Conservation (phyloP, 176 grass and related monocot genomes). For the Chrysopogon serrulatus region DNA sequence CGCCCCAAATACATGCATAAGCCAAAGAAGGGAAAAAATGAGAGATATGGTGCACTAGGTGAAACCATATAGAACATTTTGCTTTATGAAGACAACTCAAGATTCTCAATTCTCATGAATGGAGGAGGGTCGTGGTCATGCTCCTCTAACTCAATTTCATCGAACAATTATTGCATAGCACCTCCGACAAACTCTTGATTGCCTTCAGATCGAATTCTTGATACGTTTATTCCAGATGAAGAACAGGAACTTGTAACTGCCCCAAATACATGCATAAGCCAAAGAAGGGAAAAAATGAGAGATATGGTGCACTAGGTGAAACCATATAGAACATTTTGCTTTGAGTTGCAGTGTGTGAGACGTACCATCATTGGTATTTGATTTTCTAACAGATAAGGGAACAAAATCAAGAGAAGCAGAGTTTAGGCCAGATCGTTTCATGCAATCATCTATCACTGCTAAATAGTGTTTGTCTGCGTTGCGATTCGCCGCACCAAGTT, state of each 20-base stretch:
- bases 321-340: slow-evolving; percentile 4
- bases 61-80: slow-evolving; percentile 5
- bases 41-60: not conserved
- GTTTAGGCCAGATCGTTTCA: slow-evolving; percentile 34
- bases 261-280: not conserved
- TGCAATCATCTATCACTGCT: slow-evolving; percentile 12
- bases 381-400: slow-evolving; percentile 32
- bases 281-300: not conserved
- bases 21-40: not conserved
- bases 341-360: not conserved
- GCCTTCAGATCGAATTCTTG: slow-evolving; percentile 29
- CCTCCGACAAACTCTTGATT: slow-evolving; percentile 29
- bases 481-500: not conserved
- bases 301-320: not conserved
- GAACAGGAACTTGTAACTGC: slow-evolving; percentile 32
- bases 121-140: slow-evolving; percentile 22
- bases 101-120: slow-evolving; percentile 39
- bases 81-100: slow-evolving; percentile 27
- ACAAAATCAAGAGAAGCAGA: slow-evolving; percentile 38
- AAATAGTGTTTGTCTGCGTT: slow-evolving; percentile 8
- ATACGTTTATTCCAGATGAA: slow-evolving; percentile 6
- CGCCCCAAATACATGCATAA: not conserved
- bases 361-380: slow-evolving; percentile 14
- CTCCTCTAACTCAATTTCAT: slow-evolving; percentile 34
- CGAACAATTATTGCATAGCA: slow-evolving; percentile 21